Evolutionary conservation across 2,329 filamentous ascomycete genomes (phyloP), one percentile per base, ranked within the genome.

Genomic region (Fusarium tupiense): DNA sequence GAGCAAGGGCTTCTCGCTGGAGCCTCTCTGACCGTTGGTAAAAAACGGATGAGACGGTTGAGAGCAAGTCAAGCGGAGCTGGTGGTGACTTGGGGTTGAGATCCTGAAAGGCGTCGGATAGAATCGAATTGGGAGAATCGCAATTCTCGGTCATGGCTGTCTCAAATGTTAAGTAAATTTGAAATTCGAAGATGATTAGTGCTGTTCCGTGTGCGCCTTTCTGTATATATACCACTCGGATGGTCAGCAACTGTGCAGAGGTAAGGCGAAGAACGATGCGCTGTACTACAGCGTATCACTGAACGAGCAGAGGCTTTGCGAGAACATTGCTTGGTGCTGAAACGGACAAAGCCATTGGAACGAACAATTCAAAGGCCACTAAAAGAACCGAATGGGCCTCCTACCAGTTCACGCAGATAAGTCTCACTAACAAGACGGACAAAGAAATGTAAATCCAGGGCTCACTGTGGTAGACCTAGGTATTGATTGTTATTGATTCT

Each of bases 11-110:
- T 17, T 65, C 60, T 24, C 29, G 26, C 11, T 37, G 57, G 20
- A 65, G 52, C 20, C 26, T 37, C 16, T 50, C 37, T 17, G 37
- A 37, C 26, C 67, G 67, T 11, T 24, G 35, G 31, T 29, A 31
- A 46, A 74, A 74, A 38, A 74, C 43, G 14, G 43, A 40, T 16
- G 60, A 59, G 52, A 69, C 71, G 8, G 57, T 66, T 13, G 71
- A 72, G 17, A 72, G 44, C 19, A 74, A 24, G 26, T 74, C 60
- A 12, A 29, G 68, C 12, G 72, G 71, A 17, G 46, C 50, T 44
- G 67, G 71, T 4, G 64, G 47, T 19, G 43, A 56, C n/a, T 37
- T n/a, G 12, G 29, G 38, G 37, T 65, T 37, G 17, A 62, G 35
- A 29, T 74, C 41, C 40, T 19, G 57, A 22, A 59, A 13, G 24